phyloP scores from a whole-genome alignment of 108 stramenopile genomes.

The Cyclotella atomus region DNA sequence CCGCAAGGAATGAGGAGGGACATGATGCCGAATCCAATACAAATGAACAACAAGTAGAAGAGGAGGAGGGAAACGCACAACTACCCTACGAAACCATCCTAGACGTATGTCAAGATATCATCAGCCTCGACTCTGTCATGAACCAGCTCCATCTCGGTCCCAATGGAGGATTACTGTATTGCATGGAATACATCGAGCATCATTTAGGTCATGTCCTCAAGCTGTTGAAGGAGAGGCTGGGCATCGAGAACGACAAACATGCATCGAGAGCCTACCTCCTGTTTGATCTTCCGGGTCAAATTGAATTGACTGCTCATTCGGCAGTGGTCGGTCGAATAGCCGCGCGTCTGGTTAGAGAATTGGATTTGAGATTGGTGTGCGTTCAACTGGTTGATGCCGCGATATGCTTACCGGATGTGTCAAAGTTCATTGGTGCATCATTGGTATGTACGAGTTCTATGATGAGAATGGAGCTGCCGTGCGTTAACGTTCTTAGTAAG shows the following conservation, averaged over 20 bases:
- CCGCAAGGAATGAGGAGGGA: conserved; percentile 27
- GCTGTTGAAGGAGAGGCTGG: conserved; percentile 48
- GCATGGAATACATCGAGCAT: conserved; percentile 94
- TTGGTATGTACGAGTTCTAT: conserved; percentile 93
- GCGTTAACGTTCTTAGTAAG: conserved; percentile 95
- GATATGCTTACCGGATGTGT: conserved; percentile 85
- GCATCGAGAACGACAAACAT: conserved; percentile 8
- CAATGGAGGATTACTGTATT: conserved; percentile 95
- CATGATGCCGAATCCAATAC: conserved; percentile 9
- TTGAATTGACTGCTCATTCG: conserved; percentile 95
- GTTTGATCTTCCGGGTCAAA: conserved; percentile 98
- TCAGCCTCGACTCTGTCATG: conserved; percentile 90
- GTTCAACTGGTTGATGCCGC: conserved; percentile 97
- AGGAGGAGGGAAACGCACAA: conserved; percentile 27
- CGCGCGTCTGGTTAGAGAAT: conserved; percentile 62
- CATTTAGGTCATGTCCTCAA: conserved; percentile 66
- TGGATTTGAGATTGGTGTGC: conserved; percentile 88
- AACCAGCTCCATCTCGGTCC: conserved; percentile 90
- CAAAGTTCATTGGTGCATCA: conserved; percentile 92
- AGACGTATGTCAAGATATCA: conserved; percentile 83
- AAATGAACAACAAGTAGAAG: conserved; percentile 8
- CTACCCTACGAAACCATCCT: conserved; percentile 77
- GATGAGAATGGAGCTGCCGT: conserved; percentile 95
- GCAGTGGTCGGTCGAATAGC: conserved; percentile 73
- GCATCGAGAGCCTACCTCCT: conserved; percentile 73